Conservation (phyloP, 495 filamentous ascomycete species). For the Pyronema domesticum region DNA sequence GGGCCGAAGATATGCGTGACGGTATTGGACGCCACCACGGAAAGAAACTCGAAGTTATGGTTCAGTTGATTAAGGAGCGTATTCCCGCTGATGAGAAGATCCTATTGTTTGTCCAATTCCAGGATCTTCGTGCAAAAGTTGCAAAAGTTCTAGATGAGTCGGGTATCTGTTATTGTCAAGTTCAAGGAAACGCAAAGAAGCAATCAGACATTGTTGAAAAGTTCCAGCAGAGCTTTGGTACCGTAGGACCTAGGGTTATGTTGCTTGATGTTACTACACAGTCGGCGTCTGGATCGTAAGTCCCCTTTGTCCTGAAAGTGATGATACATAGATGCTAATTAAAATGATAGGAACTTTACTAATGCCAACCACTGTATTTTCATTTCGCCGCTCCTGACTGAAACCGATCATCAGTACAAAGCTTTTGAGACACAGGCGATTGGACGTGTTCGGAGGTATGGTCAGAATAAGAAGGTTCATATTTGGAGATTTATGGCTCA, state of each 20-base stretch:
- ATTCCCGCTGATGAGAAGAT: slow-evolving; percentile 32
- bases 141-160: slow-evolving; percentile 17
- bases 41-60: slow-evolving; percentile 33
- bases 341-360: slow-evolving; percentile 43
- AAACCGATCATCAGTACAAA: slow-evolving; percentile 39
- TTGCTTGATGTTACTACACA: slow-evolving; percentile 47
- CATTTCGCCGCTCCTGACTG: slow-evolving; percentile 39
- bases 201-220: slow-evolving; percentile 27
- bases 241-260: slow-evolving; percentile 33
- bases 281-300: slow-evolving; percentile 53
- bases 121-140: slow-evolving; percentile 28
- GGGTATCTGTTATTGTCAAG: slow-evolving; percentile 14
- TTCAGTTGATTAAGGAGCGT: slow-evolving; percentile 28
- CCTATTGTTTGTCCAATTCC: slow-evolving; percentile 37
- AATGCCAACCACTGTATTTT: slow-evolving; percentile 67
- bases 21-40: slow-evolving; percentile 25
- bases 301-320: slow-evolving; percentile 5
- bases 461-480: slow-evolving; percentile 47
- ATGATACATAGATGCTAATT: slow-evolving; percentile 13
- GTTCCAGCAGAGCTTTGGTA: slow-evolving; percentile 28
- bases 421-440: slow-evolving; percentile 50
- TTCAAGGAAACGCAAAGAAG: slow-evolving; percentile 12
- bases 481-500: slow-evolving; percentile 50
- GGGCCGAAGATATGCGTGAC: slow-evolving; percentile 19
- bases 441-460: slow-evolving; percentile 47